Evolutionary conservation across 2,329 filamentous ascomycete species (phyloP), one percentile per base, ranked within the genome.

Genomic region (Hypoxylon sp.): DNA sequence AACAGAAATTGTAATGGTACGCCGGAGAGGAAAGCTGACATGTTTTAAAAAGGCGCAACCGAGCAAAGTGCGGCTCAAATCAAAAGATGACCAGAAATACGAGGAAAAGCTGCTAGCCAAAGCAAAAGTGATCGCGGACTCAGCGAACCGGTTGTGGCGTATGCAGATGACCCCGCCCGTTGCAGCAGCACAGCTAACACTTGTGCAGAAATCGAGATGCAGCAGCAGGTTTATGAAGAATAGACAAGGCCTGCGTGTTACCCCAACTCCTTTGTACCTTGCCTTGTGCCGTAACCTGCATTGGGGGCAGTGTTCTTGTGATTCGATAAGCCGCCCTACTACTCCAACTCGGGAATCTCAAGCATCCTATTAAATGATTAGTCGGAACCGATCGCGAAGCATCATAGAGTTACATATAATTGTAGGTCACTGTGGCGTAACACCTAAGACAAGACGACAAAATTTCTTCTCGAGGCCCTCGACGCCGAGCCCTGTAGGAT

Each of bases 91-190:
- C 56, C 82, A 86, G 51, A 89, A 88, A 64, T 89, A 90, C 70
- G 83, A 85, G 53, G 86, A 89, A 61, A 93, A 92, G 76, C 77
- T 94, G 31, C 78, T 89, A 14, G 81, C 82, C 17, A 94, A 92
- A 77, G 91, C 91, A 1, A 87, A 88, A 65, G 83, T 90, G 35
- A 93, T 94, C 68, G 85, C 89, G 30, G 84, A 88, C 31, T 90
- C 90, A 50, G 91, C 92, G 17, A 92, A 89, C 79, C 85, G 86
- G 68, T 80, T 94, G 22, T 93, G 91, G 90, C 89, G 86, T 89
- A 81, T 78, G 86, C 82, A 49, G 35, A 69, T 40, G 53, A 66
- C 61, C 58, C 61, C 33, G 10, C 44, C 50, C 25, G 2, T 68
- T 42, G 54, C 46, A 59, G 63, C 22, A 46, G 20, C 50, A 42